phyloP scores from a whole-genome alignment of 2,329 filamentous ascomycete species.

The Fusarium falciforme region DNA sequence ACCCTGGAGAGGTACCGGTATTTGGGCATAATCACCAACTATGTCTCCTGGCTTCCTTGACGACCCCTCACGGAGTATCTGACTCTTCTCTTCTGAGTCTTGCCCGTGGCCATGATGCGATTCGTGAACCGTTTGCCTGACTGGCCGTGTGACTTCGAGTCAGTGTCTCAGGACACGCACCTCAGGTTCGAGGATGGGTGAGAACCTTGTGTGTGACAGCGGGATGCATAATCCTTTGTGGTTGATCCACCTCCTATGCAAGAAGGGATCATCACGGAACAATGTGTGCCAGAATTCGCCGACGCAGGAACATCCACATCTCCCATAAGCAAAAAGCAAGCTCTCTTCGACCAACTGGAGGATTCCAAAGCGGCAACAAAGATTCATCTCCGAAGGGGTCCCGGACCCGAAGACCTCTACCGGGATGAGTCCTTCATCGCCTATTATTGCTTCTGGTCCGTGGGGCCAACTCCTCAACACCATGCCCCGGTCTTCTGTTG shows the following conservation, averaged over 20 bases:
- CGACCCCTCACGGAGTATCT: not conserved
- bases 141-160: not conserved
- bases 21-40: not conserved
- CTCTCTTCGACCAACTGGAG: not conserved
- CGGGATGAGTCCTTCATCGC: not conserved
- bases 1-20: slow-evolving; percentile 11
- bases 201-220: not conserved
- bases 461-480: slow-evolving; percentile 7
- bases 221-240: not conserved
- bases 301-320: slow-evolving; percentile 10
- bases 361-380: not conserved
- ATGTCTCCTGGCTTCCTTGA: not conserved
- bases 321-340: slow-evolving; percentile 6
- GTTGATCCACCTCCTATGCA: slow-evolving; percentile 6
- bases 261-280: slow-evolving; percentile 14
- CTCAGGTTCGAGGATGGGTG: not conserved
- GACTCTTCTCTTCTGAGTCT: not conserved
- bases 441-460: slow-evolving; percentile 6
- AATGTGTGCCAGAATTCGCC: not conserved
- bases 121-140: not conserved
- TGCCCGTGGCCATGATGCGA: not conserved
- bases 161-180: slow-evolving; percentile 14
- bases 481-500: not conserved
- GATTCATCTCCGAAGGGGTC: slow-evolving; percentile 16
- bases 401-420: slow-evolving; percentile 6